These are phyloP conservation scores for Metschnikowia vanudenii DNA, from an alignment of 805 yeast species.

Conservation along the genomic window DNA sequence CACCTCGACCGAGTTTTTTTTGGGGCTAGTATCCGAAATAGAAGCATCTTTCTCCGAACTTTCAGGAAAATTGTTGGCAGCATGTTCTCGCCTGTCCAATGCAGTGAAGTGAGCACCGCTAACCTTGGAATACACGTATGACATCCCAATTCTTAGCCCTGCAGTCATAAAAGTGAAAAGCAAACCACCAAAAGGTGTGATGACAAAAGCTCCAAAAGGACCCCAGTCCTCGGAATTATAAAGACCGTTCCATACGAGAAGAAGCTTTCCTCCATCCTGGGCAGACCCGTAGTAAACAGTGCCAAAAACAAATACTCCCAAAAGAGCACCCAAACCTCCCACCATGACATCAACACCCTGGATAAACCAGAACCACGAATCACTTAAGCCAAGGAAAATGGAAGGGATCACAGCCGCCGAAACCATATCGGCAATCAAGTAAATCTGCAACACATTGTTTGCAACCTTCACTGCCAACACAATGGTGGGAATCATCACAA, in stretches of 20 bases:
- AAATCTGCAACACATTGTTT: constrained; percentile 79
- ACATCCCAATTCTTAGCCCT: constrained; percentile 43
- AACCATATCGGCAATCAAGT: constrained; percentile 85
- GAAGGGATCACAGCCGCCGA: constrained; percentile 86
- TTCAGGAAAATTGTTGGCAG: constrained; percentile 11
- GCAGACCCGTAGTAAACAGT: constrained; percentile 73
- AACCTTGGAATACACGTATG: constrained; percentile 31
- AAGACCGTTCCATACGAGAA: constrained; percentile 76
- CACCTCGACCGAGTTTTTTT: constrained; percentile 3
- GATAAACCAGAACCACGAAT: constrained; percentile 58
- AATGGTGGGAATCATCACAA: constrained; percentile 82
- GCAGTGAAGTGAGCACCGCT: constrained; percentile 45
- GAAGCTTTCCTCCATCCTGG: constrained; percentile 69
- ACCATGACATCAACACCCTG: constrained; percentile 77
- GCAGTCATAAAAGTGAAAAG: constrained; percentile 54
- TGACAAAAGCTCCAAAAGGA: constrained; percentile 90
- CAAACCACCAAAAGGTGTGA: constrained; percentile 82
- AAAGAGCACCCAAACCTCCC: constrained; percentile 80
- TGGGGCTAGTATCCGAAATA: constrained; percentile 17
- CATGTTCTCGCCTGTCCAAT: constrained; percentile 37
- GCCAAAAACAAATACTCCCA: constrained; percentile 82
- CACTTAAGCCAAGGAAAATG: constrained; percentile 73
- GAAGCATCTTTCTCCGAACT: constrained; percentile 18
- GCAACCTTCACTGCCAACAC: constrained; percentile 83
- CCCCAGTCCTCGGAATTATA: constrained; percentile 84